A percentile compares a stretch with the other conserved stretches of the same genome.
phyloP scores from a whole-genome alignment of 2,329 filamentous ascomycete genomes.

The Paramyrothecium roridum region DNA sequence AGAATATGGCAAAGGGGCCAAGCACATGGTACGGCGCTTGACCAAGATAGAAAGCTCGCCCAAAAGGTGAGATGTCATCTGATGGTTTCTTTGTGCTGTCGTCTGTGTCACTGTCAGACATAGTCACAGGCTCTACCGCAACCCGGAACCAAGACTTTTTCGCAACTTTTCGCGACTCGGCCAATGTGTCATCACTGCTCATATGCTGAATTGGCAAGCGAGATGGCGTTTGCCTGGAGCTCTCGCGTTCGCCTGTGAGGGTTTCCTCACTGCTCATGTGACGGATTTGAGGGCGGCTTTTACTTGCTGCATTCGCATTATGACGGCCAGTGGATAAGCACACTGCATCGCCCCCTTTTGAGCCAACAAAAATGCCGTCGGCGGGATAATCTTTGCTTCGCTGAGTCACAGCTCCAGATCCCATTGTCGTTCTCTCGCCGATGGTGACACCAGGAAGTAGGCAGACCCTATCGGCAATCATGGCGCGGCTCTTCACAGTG shows the following conservation, averaged over 20 bases:
- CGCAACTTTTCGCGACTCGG: slow-evolving; percentile 6
- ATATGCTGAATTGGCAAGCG: slow-evolving; percentile 13
- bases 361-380: slow-evolving; percentile 49
- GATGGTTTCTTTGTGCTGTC: slow-evolving; percentile 1
- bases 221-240: slow-evolving; percentile 5
- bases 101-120: slow-evolving; percentile 15
- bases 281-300: slow-evolving; percentile 4
- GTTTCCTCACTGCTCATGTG: slow-evolving; percentile 17
- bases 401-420: slow-evolving; percentile 49
- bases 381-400: slow-evolving; percentile 40
- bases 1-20: slow-evolving; percentile 42
- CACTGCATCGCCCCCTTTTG: slow-evolving; percentile 46
- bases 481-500: slow-evolving; percentile 43
- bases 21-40: slow-evolving; percentile 48
- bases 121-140: slow-evolving; percentile 4
- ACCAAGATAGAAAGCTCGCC: slow-evolving; percentile 51
- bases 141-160: slow-evolving; percentile 4
- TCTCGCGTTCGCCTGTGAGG: slow-evolving; percentile 6
- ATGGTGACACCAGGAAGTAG: slow-evolving; percentile 48
- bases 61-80: slow-evolving; percentile 41
- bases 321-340: slow-evolving; percentile 28
- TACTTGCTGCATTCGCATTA: slow-evolving; percentile 4
- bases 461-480: slow-evolving; percentile 55
- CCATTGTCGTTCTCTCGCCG: slow-evolving; percentile 46
- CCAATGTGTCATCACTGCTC: slow-evolving; percentile 21